Percentiles rank a stretch among this genome's conserved stretches.
phyloP scores from a whole-genome alignment of 192 early-diverging fungal genomes.

The Polychytrium aggregatum region DNA sequence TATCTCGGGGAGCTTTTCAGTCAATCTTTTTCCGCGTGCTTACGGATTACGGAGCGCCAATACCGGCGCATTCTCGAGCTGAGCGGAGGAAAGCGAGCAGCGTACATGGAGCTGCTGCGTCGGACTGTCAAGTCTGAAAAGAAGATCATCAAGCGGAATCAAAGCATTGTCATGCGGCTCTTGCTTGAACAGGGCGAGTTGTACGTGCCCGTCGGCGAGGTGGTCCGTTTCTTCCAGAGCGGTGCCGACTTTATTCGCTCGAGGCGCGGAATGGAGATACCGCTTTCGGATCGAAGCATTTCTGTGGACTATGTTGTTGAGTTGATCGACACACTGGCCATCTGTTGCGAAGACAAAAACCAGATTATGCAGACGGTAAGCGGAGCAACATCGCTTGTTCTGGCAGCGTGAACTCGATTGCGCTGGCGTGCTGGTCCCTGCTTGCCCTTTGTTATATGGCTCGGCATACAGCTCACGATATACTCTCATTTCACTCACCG shows the following conservation, averaged over 20 bases:
- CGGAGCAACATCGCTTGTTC: no score
- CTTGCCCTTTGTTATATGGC: no score
- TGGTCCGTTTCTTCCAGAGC: no score
- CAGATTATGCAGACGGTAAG: constrained; percentile 7
- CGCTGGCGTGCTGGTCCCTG: no score
- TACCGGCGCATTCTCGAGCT: constrained; percentile 16
- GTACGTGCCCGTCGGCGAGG: constrained; percentile 3
- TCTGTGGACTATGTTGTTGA: constrained; percentile 13
- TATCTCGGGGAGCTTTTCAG: constrained; percentile 1
- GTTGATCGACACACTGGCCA: constrained; percentile 8
- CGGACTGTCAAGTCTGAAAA: constrained; percentile 10
- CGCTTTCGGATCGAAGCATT: no score
- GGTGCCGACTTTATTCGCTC: no score
- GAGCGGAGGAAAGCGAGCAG: constrained; percentile 6
- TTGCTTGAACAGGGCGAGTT: constrained; percentile 12
- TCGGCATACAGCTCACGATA: no score
- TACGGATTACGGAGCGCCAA: constrained; percentile 3
- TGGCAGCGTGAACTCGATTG: no score
- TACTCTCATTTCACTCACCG: no score
- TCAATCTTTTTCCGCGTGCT: constrained; percentile 7
- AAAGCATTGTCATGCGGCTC: constrained; percentile 9
- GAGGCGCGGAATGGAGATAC: no score
- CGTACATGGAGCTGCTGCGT: constrained; percentile 15
- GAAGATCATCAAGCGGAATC: constrained; percentile 18
- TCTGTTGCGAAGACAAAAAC: constrained; percentile 22